A percentile compares a stretch with the other conserved stretches of the same genome.
Conservation (phyloP, 2,329 filamentous ascomycete genomes). For the Saccharata proteae region DNA sequence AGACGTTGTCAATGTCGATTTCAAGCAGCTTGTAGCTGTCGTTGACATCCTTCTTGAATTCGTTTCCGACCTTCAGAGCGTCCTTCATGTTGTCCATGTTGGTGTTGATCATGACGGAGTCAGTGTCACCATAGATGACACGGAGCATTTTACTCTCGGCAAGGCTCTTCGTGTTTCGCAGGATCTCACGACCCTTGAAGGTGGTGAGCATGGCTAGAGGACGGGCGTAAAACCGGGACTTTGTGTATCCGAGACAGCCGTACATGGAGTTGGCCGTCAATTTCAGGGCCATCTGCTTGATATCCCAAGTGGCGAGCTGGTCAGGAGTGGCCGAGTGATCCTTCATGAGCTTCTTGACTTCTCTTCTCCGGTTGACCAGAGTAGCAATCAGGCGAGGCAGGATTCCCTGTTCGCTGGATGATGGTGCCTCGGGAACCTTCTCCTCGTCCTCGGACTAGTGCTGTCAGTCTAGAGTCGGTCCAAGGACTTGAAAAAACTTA, state of each 20-base stretch:
- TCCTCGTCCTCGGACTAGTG: constrained; percentile 73
- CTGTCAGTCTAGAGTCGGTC: constrained; percentile 10
- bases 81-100: constrained; percentile 89
- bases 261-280: constrained; percentile 99
- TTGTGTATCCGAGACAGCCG: constrained; percentile 91
- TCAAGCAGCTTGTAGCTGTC: constrained; percentile 85
- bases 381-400: constrained; percentile 84
- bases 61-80: constrained; percentile 78
- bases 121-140: constrained; percentile 97
- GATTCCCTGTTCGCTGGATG: constrained; percentile 67
- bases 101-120: constrained; percentile 99
- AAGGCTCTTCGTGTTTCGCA: constrained; percentile 88
- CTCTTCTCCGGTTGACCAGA: constrained; percentile 73
- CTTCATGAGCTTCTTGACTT: constrained; percentile 97
- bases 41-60: constrained; percentile 93
- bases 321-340: constrained; percentile 75
- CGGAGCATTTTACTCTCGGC: constrained; percentile 83
- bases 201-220: constrained; percentile 93
- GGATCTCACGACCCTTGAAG: constrained; percentile 93
- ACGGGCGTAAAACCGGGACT: constrained; percentile 92
- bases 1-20: constrained; percentile 97
- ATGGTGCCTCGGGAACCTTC: constrained; percentile 74
- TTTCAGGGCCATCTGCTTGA: constrained; percentile 93
- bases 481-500: too few relatives aligned
- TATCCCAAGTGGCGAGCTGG: constrained; percentile 89